These are phyloP conservation scores for Populus ilicifolia DNA, from an alignment of 345 rosid species.

Conservation along the genomic window DNA sequence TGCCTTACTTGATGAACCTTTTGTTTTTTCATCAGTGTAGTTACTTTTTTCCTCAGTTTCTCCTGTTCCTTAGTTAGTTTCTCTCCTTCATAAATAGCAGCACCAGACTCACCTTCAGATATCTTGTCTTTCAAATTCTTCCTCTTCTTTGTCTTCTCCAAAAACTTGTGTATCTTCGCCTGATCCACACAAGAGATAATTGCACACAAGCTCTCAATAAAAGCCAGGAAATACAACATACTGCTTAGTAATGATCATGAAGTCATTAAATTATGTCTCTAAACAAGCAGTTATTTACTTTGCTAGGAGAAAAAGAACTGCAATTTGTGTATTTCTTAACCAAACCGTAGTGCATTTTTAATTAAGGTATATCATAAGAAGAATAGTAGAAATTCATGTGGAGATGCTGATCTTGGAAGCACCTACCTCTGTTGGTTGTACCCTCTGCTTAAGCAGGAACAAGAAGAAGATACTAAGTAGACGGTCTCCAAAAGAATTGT, in stretches of 20 bases:
- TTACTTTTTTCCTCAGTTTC: conserved; percentile 56
- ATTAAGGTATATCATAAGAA: neutral
- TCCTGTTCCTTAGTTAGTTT: conserved; percentile 40
- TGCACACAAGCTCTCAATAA: conserved; percentile 12
- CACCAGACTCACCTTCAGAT: conserved; percentile 34
- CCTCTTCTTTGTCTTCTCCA: conserved; percentile 69
- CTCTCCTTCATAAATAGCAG: conserved; percentile 28
- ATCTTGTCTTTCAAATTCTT: conserved; percentile 26
- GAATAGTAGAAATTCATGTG: neutral
- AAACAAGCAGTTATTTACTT: neutral
- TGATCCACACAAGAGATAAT: conserved; percentile 29
- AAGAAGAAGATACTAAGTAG: neutral
- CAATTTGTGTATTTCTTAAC: neutral
- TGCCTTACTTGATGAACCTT: conserved; percentile 54
- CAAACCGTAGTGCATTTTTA: neutral
- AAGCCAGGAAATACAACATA: neutral
- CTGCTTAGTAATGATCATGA: neutral
- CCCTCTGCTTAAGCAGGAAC: neutral
- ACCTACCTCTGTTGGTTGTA: neutral
- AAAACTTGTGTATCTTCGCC: conserved; percentile 67
- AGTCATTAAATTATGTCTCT: neutral
- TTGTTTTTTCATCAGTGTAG: conserved; percentile 57
- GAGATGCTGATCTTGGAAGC: neutral
- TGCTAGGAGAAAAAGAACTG: neutral
- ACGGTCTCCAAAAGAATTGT: neutral